phyloP scores from a whole-genome alignment of 2,329 filamentous ascomycete species.

The Pyricularia pennisetigena region DNA sequence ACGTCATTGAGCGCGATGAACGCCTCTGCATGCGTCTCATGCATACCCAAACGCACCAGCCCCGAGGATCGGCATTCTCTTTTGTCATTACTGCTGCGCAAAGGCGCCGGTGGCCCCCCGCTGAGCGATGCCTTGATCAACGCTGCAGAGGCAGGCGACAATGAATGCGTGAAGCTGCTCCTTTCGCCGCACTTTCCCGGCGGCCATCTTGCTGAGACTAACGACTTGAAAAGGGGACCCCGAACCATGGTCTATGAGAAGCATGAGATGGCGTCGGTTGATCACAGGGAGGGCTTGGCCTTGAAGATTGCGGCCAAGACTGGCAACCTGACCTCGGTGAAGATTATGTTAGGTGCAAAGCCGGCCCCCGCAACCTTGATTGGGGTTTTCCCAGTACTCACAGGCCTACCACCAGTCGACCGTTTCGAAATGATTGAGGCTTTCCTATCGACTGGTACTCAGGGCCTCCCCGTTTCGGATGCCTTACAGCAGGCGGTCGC shows the following conservation, averaged over 20 bases:
- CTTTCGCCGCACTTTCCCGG: conserved; percentile 36
- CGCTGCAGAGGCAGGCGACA: conserved; percentile 36
- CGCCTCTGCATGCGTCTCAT: conserved; percentile 39
- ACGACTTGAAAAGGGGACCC: conserved; percentile 17
- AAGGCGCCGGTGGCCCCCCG: conserved; percentile 36
- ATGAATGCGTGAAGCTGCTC: conserved; percentile 35
- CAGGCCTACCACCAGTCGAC: conserved; percentile 28
- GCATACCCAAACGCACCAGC: conserved; percentile 35
- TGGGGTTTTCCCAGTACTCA: conserved; percentile 37
- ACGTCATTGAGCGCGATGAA: conserved; percentile 30
- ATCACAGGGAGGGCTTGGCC: conserved; percentile 41
- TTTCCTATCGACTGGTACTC: conserved; percentile 36
- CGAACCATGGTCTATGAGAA: conserved; percentile 25
- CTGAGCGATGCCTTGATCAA: conserved; percentile 41
- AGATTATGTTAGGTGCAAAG: conserved; percentile 33
- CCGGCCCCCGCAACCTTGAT: conserved; percentile 37
- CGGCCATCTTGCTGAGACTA: conserved; percentile 14
- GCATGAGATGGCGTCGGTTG: conserved; percentile 41
- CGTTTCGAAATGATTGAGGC: conserved; percentile 38
- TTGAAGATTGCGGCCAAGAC: conserved; percentile 37
- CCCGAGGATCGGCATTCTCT: conserved; percentile 34
- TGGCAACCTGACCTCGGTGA: conserved; percentile 32
- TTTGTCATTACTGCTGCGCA: conserved; percentile 34
- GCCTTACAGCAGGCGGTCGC: conserved; percentile 43
- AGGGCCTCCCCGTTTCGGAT: conserved; percentile 33